A percentile compares a stretch with the other conserved stretches of the same genome.
These are phyloP conservation scores for Urostyla sp. DNA, from an alignment of 73 alveolate species.

Conservation along the genomic window DNA sequence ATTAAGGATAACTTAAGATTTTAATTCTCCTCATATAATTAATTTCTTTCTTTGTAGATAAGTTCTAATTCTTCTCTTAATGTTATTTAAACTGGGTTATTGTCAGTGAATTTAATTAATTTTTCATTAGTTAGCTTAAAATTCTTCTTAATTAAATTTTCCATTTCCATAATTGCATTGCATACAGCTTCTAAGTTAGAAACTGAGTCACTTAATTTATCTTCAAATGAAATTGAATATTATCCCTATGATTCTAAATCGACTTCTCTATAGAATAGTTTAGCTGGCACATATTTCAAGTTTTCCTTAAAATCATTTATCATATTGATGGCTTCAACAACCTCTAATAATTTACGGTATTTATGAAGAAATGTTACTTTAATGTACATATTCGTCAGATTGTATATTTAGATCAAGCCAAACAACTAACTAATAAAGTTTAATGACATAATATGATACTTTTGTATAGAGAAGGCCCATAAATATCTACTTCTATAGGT, in stretches of 20 bases:
- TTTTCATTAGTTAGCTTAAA: conserved; percentile 67
- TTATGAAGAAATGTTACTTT: conserved; percentile 6
- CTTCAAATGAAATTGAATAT: conserved; percentile 34
- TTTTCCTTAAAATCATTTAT: conserved; percentile 60
- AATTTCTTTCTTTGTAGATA: conserved; percentile 58
- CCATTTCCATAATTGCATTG: conserved; percentile 68
- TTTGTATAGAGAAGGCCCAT: conserved; percentile 64
- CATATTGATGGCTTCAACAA: conserved; percentile 55
- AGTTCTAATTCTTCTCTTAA: conserved; percentile 74
- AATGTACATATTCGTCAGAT: conserved; percentile 70
- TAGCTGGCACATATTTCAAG: conserved; percentile 66
- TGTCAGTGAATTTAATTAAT: conserved; percentile 54
- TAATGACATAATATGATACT: too few relatives aligned
- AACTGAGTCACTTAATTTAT: conserved; percentile 3
- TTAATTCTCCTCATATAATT: conserved; percentile 66
- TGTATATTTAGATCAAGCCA: conserved; percentile 79
- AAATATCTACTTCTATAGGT: conserved; percentile 54
- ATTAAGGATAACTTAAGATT: conserved; percentile 47
- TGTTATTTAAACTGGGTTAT: conserved; percentile 64
- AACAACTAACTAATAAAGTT: too few relatives aligned
- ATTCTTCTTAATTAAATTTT: conserved; percentile 72
- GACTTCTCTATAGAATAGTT: conserved; percentile 47
- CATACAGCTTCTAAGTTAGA: conserved; percentile 62
- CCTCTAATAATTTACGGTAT: conserved; percentile 44
- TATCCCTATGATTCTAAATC: conserved; percentile 40